Conservation (phyloP, 495 filamentous ascomycete genomes). For the Xeromyces bisporus region DNA sequence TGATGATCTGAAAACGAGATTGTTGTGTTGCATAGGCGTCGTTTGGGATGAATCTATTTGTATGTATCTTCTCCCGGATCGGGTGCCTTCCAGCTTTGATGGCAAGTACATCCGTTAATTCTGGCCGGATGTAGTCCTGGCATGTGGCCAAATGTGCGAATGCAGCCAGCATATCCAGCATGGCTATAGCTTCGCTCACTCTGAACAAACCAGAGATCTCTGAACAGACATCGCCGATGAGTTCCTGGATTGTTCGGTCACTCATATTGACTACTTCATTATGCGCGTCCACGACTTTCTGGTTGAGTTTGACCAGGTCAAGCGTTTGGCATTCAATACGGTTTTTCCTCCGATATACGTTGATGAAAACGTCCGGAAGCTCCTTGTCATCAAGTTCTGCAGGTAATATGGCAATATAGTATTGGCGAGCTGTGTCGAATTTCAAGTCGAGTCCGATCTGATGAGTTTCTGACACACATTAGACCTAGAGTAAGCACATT, state of each 20-base stretch:
- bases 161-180: conserved; percentile 77
- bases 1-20: conserved; percentile 78
- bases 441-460: conserved; percentile 46
- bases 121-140: conserved; percentile 66
- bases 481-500: conserved; percentile 6
- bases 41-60: conserved; percentile 61
- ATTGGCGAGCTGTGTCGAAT: conserved; percentile 62
- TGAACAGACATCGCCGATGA: conserved; percentile 48
- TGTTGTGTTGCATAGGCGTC: conserved; percentile 69
- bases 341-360: conserved; percentile 52
- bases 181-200: conserved; percentile 70
- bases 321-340: conserved; percentile 75
- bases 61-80: conserved; percentile 57
- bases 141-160: conserved; percentile 66
- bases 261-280: conserved; percentile 68
- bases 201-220: conserved; percentile 57
- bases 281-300: conserved; percentile 58
- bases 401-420: conserved; percentile 55
- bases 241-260: conserved; percentile 44
- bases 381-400: conserved; percentile 42
- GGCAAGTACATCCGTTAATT: conserved; percentile 54
- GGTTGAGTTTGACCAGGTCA: conserved; percentile 59
- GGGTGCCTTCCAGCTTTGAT: conserved; percentile 75
- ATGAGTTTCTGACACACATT: conserved; percentile 33
- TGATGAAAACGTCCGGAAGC: conserved; percentile 61